Evolutionary conservation across 177 flowering plant genomes (phyloP), one percentile per base, ranked within the genome.

Genomic region (Vitis hybrid): DNA sequence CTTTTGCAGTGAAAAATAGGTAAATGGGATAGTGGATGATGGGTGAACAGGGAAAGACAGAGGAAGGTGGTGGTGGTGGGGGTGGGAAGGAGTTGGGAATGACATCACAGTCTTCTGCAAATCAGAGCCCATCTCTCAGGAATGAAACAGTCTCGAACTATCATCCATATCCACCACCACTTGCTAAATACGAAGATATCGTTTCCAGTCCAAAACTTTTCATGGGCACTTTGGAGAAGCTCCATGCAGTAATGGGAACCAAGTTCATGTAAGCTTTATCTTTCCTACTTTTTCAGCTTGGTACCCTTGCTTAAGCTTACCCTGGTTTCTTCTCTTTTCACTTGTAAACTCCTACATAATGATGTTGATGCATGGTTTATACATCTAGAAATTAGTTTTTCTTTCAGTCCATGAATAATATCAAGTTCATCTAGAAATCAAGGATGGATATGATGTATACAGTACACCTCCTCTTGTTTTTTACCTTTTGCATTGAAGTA

Each of bases 231-330:
- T 73, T 92, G 72, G 84, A 87, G 80, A 83, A 84, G 73, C 88
- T 90, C 56, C 97, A 92, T 78, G 72, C 84, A 68, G 12, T 82
- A 0, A 81, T 92, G 94, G 82, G 88, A 30, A 87, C 95, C 46
- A 92, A 92, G 74, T 92, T 92, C 81, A 90, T 87, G 97, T 90
- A 72, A 74, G 85, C 62, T 59, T 66, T n/a, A 2, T 35, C 27
- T 30, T 56, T 46, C 30, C 8, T 15, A 11, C 11, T 55, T 40
- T 55, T 56, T 56, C 11, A 15, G 18, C 0, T 58, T 55, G n/a
- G 3, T 71, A 46, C 10, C 50, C 30, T 27, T 35, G 14, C 24
- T 50, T 27, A 10, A 56, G 7, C 12, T 27, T 40, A 18, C 11
- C 11, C 58, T 72, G 9, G 18, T 50, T 60, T 52, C 50, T 35